Base-by-base conservation (phyloP, 1,284 basidiomycete species). In the Mycosarcoma mackinlayi region DNA sequence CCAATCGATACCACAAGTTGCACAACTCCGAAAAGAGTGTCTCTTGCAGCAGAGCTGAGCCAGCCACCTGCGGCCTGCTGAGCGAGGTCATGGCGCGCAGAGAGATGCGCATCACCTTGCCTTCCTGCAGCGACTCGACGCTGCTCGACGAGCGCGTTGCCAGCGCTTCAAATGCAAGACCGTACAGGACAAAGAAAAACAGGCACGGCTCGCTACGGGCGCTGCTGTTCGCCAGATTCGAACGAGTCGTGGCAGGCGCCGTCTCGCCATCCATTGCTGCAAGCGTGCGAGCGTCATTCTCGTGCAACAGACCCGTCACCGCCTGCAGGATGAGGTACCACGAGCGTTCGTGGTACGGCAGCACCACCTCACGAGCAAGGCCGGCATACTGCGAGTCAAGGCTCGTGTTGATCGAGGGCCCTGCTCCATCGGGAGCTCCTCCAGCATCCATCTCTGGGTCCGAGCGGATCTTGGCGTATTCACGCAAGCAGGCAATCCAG, bases 131-230 rank as follows among this genome's bases (percentile, higher is more conserved):
- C 85, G 85, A 6, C 85, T 83, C 64, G 83, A 77, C 34, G 83
- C 83, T 10, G 84, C 78, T 39, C 79, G 87, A 83, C 24, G 88
- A 85, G 57, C 90, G 87, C 1, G 88, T 87, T 1, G 90, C 89
- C 10, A 98, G 85, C 0, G 92, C 89, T 82, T 98, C 95, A 72
- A 92, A 97, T 0, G 95, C 90, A 19, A 98, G 87, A 11, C 95
- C 95, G 78, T 96, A 97, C 11, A 97, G 83, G 14, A 93, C 87
- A 83, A 90, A 93, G 84, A 97, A 98, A 83, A 92, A 89, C 7
- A 89, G 86, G 0, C 89, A 87, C 0, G 94, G 92, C 60, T 93
- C 92, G 39, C 65, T 68, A 4, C 65, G 40, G 8, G 59, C 47
- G 14, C 50, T 56, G 7, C 28, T 23, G 1, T 62, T 38, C 4